phyloP scores from a whole-genome alignment of 805 yeast genomes.

The Candida lessepsii region DNA sequence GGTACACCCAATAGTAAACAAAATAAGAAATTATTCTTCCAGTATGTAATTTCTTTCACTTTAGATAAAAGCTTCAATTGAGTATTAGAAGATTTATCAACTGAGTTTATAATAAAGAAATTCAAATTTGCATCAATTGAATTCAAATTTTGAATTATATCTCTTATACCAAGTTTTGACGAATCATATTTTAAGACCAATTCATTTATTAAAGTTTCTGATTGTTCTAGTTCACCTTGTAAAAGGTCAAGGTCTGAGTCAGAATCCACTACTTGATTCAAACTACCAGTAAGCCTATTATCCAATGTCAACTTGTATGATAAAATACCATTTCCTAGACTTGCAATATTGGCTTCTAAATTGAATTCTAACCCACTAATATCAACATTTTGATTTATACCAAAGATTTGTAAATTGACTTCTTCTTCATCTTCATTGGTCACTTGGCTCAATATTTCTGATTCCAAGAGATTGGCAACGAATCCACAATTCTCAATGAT shows the following conservation, averaged over 20 bases:
- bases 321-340: constrained; percentile 28
- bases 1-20: constrained; percentile 63
- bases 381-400: constrained; percentile 29
- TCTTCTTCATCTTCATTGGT: constrained; percentile 29
- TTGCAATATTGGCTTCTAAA: constrained; percentile 37
- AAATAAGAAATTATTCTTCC: constrained; percentile 58
- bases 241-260: constrained; percentile 2
- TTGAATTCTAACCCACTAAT: constrained; percentile 33
- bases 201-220: constrained; percentile 28
- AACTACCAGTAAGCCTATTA: constrained; percentile 10
- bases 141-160: constrained; percentile 46
- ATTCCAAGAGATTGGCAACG: constrained; percentile 19
- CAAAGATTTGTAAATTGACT: constrained; percentile 31
- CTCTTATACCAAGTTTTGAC: constrained; percentile 57
- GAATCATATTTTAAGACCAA: constrained; percentile 50
- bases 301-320: constrained; percentile 24
- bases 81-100: constrained; percentile 54
- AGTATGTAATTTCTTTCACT: constrained; percentile 66
- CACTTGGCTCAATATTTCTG: constrained; percentile 4
- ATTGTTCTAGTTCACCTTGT: not conserved
- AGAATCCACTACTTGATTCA: too few relatives aligned
- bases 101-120: constrained; percentile 45
- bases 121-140: constrained; percentile 53
- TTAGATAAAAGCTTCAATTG: constrained; percentile 72
- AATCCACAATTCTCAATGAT: constrained; percentile 63